These are phyloP conservation scores for Salmacisia buchloeana DNA, from an alignment of 1,284 basidiomycete genomes.

Conservation along the genomic window DNA sequence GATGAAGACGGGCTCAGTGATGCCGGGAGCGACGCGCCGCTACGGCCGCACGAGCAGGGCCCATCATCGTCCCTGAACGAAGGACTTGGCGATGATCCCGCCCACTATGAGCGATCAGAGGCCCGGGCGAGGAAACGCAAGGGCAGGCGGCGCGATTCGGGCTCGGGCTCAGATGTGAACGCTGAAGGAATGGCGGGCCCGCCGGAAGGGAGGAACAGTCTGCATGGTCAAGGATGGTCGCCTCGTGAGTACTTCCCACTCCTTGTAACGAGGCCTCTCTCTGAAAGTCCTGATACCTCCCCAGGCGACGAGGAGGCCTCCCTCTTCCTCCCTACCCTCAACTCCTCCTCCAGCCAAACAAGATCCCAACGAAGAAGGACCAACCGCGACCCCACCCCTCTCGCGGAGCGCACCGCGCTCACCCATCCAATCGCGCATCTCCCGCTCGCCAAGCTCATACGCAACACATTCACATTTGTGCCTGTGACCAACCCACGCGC, in stretches of 20 bases:
- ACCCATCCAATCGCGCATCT: not conserved
- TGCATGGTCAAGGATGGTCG: constrained; percentile 5
- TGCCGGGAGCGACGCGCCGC: not conserved
- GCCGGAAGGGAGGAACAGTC: not conserved
- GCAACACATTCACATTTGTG: not conserved
- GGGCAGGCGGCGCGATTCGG: not conserved
- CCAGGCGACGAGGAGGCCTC: constrained; percentile 3
- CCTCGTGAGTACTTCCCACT: not conserved
- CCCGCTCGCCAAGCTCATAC: not conserved
- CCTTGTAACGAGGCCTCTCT: not conserved
- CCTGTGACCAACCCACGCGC: not conserved
- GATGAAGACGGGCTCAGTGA: not conserved
- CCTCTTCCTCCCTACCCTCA: not conserved
- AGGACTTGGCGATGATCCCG: not conserved
- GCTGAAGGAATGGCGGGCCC: not conserved
- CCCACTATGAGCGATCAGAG: not conserved
- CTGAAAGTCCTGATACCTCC: not conserved
- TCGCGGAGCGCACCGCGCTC: not conserved
- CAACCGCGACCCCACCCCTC: not conserved
- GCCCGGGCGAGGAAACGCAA: not conserved
- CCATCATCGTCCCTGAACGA: not conserved
- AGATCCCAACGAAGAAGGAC: not conserved
- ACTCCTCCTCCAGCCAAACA: not conserved
- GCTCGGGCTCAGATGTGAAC: not conserved
- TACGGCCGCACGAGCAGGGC: not conserved